Evolutionary conservation across 208 protist species (phyloP).

Genomic region (Entamoeba invadens): DNA sequence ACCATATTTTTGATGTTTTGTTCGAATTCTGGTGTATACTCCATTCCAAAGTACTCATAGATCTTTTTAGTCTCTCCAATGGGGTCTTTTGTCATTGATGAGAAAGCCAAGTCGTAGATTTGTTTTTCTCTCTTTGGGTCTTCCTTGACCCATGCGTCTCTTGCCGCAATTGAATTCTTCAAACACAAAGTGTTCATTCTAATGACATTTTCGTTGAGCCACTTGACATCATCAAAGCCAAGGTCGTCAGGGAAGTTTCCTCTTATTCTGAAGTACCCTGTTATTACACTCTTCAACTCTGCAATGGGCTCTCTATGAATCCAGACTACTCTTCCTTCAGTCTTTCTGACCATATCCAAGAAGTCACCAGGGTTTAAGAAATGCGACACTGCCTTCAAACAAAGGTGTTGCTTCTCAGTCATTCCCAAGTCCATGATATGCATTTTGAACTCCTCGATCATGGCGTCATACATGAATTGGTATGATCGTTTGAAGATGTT

Average conservation of each 20-base stretch:
- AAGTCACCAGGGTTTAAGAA: neutral
- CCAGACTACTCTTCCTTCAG: neutral
- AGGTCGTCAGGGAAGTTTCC: neutral
- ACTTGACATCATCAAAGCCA: neutral
- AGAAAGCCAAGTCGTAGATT: neutral
- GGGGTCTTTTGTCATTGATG: neutral
- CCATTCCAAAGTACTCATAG: neutral
- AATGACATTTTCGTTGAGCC: neutral
- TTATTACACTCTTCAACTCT: neutral
- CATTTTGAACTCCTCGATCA: neutral
- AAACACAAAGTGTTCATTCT: neutral
- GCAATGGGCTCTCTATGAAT: neutral
- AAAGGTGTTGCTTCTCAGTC: neutral
- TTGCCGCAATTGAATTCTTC: neutral
- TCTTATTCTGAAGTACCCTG: neutral
- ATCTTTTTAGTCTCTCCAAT: neutral
- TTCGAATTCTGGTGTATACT: neutral
- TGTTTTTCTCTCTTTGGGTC: neutral
- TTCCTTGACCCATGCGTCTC: neutral
- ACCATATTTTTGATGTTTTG: neutral
- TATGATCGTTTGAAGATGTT: neutral
- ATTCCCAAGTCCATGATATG: neutral
- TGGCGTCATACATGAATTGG: neutral
- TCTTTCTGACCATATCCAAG: neutral
- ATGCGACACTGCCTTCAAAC: neutral